phyloP scores from a whole-genome alignment of 345 rosid genomes.

The Eucalyptus virginea region DNA sequence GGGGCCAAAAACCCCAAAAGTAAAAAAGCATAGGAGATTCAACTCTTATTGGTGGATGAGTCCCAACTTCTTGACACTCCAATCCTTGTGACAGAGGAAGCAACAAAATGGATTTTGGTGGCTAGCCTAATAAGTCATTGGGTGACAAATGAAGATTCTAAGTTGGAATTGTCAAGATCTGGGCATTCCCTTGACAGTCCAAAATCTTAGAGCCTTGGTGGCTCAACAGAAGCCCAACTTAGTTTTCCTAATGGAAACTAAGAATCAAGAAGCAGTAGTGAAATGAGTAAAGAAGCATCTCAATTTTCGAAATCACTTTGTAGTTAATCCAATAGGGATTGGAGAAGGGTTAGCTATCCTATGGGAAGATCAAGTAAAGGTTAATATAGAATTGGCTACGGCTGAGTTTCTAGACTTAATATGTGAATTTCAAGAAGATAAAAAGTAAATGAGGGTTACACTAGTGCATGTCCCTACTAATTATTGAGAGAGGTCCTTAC shows the following conservation, averaged over 20 bases:
- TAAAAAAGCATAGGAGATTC: accelerated
- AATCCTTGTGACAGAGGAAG: too few species aligned
- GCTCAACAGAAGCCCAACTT: neutral
- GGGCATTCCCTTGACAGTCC: too few species aligned
- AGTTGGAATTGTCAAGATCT: too few species aligned
- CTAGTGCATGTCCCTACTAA: neutral
- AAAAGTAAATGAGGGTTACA: neutral
- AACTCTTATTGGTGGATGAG: too few species aligned
- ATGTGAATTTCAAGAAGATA: neutral
- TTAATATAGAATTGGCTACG: too few species aligned
- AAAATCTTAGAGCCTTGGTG: neutral
- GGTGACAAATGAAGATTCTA: too few species aligned
- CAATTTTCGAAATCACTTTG: too few species aligned
- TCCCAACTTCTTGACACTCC: too few species aligned
- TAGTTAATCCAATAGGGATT: accelerated
- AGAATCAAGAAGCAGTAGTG: neutral
- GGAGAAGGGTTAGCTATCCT: neutral
- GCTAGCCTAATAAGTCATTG: too few species aligned
- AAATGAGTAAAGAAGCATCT: neutral
- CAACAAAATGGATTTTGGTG: too few species aligned
- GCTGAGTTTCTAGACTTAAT: neutral
- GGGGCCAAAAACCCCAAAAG: neutral
- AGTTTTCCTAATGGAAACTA: too few species aligned
- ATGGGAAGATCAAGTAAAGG: neutral
- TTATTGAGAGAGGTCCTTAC: neutral